Evolutionary conservation across 345 rosid genomes (phyloP), one percentile per base, ranked within the genome.

Genomic region (Populus nigra): DNA sequence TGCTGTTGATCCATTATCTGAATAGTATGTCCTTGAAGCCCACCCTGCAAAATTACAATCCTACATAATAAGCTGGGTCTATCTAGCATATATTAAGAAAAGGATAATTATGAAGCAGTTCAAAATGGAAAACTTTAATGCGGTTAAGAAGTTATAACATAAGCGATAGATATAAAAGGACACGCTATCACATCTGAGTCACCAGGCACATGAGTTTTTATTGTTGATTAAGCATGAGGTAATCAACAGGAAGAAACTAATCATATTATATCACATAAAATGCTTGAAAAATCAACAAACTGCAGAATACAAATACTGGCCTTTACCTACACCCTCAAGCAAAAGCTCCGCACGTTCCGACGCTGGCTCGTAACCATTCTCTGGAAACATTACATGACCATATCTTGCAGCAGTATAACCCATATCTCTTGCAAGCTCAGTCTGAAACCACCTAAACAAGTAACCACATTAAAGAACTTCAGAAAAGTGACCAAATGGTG

Each of bases 321-420:
- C 98, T 90, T 88, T 91, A 57, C 99, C 99, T 31, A 91, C 98
- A 71, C 99, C 97, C 66, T 83, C 90, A 73, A 96, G 89, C 85
- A 96, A 92, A 83, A 89, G 95, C 79, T 96, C 93, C 36, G 97
- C 94, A 84, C 98, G 92, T 82, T 88, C 90, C 72, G 93, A 84
- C 49, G 97, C 97, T 81, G 99, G 99, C 86, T 93, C 96, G 59
- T 93, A 85, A 81, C 90, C 98, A 88, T 96, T 96, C 87, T 96
- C 99, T 66, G 98, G 99, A 82, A 96, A 96, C 98, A 96, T 96
- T 57, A 96, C 94, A 82, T 93, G 99, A 72, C 99, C 99, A 77
- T 84, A 96, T 91, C 98, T 90, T 74, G 97, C 96, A 83, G 94
- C 94, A 88, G 98, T 88, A 86, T 93, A 93, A 57, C 98, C 99